Evolutionary conservation across 2,329 filamentous ascomycete genomes (phyloP), one percentile per base, ranked within the genome.

Genomic region (Endothia cerciana): DNA sequence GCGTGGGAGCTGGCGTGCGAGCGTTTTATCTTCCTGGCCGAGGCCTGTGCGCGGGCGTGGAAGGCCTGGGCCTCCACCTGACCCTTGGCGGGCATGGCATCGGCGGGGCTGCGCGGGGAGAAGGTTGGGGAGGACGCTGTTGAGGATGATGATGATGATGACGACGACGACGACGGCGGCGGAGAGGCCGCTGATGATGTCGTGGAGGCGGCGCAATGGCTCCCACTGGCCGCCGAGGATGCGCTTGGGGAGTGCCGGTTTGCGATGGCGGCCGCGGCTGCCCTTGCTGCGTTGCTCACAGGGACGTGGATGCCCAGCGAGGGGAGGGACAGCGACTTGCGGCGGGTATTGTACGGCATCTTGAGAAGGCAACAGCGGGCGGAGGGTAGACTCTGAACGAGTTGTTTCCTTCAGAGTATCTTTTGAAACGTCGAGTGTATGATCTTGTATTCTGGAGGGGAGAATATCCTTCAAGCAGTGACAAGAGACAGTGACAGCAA

Each of bases 261-360:
- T 78, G 85, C 80, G 55, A 83, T 75, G 19, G 71, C 74, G 55
- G 90, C 78, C 74, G 80, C 75, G 75, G 83, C 75, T 77, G 83
- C 80, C 79, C 87, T 82, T 69, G 86, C 80, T 73, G 88, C 85
- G 73, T 89, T 82, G 72, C 85, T 83, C 73, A 90, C 87, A 70
- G 91, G 89, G 70, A 97, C 84, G 74, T 95, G 92, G 73, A 98
- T 97, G 77, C 95, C 95, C 74, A 98, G 86, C 71, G 93, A 96
- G 68, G 93, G 91, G 75, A 98, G 84, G 69, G 94, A 97, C 71
- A 99, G 83, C 75, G 93, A 97, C 84, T 98, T 98, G 79, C 94
- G 90, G 80, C 94, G 91, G 72, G 94, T 98, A 80, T 97, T 97
- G 85, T 97, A 97, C 76, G 91, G 91, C 93, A 97, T 97, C 74